Percentiles rank a stretch among this genome's conserved stretches.
Evolutionary conservation across 192 early-diverging fungal species (phyloP).

Genomic region (Coemansia guatemalensis): DNA sequence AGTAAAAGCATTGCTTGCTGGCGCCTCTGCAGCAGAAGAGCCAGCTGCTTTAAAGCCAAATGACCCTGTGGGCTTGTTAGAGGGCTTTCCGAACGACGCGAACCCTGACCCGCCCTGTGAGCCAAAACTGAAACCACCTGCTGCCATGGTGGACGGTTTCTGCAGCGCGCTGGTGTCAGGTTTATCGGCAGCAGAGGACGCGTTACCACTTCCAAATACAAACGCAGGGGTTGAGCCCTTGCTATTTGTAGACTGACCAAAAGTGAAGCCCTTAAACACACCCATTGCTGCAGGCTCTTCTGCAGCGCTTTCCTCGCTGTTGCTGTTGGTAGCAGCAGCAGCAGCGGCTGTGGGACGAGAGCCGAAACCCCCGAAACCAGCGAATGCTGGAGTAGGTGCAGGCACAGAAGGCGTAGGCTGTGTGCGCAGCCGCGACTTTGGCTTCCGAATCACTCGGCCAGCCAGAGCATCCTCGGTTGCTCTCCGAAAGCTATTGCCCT

Average conservation of each 20-base stretch:
- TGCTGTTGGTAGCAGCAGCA: not conserved
- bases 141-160: no score
- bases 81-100: no score
- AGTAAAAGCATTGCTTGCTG: not conserved
- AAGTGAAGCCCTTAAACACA: slow-evolving; percentile 41
- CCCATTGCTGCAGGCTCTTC: slow-evolving; percentile 13
- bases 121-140: slow-evolving; percentile 1
- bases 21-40: no score
- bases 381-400: slow-evolving; percentile 18
- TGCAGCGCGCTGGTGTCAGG: no score
- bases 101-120: not conserved
- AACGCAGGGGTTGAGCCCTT: slow-evolving; percentile 6
- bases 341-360: slow-evolving; percentile 3
- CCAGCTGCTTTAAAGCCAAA: no score
- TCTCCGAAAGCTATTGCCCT: slow-evolving; percentile 19
- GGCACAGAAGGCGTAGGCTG: not conserved
- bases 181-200: not conserved
- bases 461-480: slow-evolving; percentile 28
- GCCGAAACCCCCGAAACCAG: slow-evolving; percentile 37
- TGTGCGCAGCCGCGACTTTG: slow-evolving; percentile 45
- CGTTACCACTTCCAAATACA: slow-evolving; percentile 7
- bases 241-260: slow-evolving; percentile 20
- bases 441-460: slow-evolving; percentile 43
- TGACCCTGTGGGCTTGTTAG: no score
- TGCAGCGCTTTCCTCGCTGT: slow-evolving; percentile 1